A percentile compares a stretch with the other conserved stretches of the same genome.
Evolutionary conservation across 768 basidiomycete genomes (phyloP).

Genomic region (Rubroboletus satanas): DNA sequence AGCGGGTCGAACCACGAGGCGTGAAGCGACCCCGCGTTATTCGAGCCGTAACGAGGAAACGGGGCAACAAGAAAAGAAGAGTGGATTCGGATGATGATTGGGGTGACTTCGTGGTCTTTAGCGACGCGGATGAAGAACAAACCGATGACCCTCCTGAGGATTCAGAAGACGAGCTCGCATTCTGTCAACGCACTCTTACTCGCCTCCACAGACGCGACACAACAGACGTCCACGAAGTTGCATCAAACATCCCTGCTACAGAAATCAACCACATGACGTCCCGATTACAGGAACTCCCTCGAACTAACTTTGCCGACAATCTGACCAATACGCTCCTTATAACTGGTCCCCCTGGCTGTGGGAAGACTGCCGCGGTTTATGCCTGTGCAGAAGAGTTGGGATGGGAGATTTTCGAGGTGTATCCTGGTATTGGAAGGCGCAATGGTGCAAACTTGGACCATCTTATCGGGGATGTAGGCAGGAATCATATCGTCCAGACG

Average conservation of each 20-base stretch:
- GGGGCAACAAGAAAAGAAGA: slow-evolving; percentile 51
- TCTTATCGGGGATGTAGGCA: slow-evolving; percentile 89
- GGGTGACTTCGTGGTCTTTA: slow-evolving; percentile 55
- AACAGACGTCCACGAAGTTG: not conserved
- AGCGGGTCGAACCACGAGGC: slow-evolving; percentile 32
- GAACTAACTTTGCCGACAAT: slow-evolving; percentile 36
- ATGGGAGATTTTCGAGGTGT: slow-evolving; percentile 96
- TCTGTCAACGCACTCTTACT: slow-evolving; percentile 23
- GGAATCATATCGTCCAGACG: slow-evolving; percentile 76
- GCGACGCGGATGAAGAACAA: slow-evolving; percentile 31
- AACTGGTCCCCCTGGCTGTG: slow-evolving; percentile 74
- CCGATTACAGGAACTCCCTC: slow-evolving; percentile 10
- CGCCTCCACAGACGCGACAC: slow-evolving; percentile 15
- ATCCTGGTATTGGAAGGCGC: slow-evolving; percentile 91
- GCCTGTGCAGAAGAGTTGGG: slow-evolving; percentile 91
- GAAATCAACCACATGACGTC: slow-evolving; percentile 4
- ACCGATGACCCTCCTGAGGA: slow-evolving; percentile 35
- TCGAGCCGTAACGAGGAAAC: slow-evolving; percentile 46
- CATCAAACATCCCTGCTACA: not conserved
- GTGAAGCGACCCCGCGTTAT: slow-evolving; percentile 58
- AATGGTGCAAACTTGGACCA: slow-evolving; percentile 72
- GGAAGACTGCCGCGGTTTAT: slow-evolving; percentile 91
- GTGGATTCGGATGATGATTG: slow-evolving; percentile 51
- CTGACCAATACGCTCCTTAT: slow-evolving; percentile 88
- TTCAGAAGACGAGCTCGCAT: slow-evolving; percentile 35